phyloP scores from a whole-genome alignment of 2,329 filamentous ascomycete genomes.

The Ceratocystis papillata region DNA sequence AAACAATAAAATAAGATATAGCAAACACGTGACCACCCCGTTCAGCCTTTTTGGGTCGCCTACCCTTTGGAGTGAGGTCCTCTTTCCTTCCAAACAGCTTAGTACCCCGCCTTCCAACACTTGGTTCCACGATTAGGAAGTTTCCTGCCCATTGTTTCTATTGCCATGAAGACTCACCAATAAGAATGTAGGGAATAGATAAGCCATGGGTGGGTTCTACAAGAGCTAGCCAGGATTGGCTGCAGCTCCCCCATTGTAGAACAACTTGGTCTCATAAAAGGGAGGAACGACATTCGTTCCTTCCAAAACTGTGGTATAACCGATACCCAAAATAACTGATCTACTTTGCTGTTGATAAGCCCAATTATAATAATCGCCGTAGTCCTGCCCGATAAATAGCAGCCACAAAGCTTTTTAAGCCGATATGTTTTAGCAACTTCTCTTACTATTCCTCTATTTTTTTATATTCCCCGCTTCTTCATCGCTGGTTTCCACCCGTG shows the following conservation, averaged over 20 bases:
- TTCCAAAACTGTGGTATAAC: not conserved
- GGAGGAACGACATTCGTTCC: not conserved
- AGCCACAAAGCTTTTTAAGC: too few species aligned
- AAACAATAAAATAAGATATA: too few species aligned
- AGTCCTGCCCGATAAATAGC: too few species aligned
- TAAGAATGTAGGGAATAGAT: not conserved
- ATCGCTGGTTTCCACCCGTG: not conserved
- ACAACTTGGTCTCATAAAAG: not conserved
- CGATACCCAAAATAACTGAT: too few species aligned
- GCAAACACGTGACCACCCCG: too few species aligned
- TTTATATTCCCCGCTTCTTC: not conserved
- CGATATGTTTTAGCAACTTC: not conserved
- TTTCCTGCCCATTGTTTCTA: not conserved
- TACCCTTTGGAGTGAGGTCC: too few species aligned
- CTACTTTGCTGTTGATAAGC: too few species aligned
- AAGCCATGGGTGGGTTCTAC: not conserved
- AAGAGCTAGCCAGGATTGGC: conserved; percentile 3
- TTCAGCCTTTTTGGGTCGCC: too few species aligned
- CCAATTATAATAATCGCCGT: too few species aligned
- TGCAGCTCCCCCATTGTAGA: not conserved
- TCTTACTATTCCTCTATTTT: not conserved
- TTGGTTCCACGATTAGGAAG: too few species aligned
- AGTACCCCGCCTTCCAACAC: too few species aligned
- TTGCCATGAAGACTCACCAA: not conserved
- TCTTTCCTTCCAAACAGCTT: too few species aligned